Conservation (phyloP, 257 asterid species). For the Anisodus tanguticus region DNA sequence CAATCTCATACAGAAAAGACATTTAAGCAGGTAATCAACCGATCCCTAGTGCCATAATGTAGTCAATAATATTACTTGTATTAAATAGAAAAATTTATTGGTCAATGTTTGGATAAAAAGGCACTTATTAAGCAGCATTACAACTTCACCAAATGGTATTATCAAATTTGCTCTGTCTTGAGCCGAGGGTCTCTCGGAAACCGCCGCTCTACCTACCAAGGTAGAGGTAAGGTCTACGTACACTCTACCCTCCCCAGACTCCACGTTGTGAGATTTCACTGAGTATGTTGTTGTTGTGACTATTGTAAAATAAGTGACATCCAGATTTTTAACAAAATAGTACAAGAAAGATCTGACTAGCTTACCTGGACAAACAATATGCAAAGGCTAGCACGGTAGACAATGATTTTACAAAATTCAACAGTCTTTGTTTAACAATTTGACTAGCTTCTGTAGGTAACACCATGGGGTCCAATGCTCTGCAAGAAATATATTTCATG, state of each 20-base stretch:
- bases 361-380: constrained; percentile 84
- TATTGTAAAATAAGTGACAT: neutral
- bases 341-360: neutral
- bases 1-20: constrained; percentile 18
- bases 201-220: no score
- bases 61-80: neutral
- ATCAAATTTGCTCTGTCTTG: neutral
- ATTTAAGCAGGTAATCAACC: constrained; percentile 1
- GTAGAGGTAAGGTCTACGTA: no score
- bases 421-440: constrained; percentile 75
- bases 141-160: neutral
- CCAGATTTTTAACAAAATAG: neutral
- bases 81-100: neutral
- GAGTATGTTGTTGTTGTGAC: neutral
- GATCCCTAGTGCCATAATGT: neutral
- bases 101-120: neutral
- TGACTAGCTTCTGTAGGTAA: constrained; percentile 87
- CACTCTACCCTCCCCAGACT: no score
- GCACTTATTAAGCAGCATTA: neutral
- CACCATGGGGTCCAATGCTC: constrained; percentile 82
- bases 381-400: constrained; percentile 93
- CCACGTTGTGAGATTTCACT: no score
- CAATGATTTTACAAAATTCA: constrained; percentile 85
- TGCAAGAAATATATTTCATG: constrained; percentile 40
- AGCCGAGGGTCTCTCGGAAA: no score